Evolutionary conservation across 106 monocot species (phyloP), one percentile per base, ranked within the genome.

Genomic region (Xerophyta viscosa): DNA sequence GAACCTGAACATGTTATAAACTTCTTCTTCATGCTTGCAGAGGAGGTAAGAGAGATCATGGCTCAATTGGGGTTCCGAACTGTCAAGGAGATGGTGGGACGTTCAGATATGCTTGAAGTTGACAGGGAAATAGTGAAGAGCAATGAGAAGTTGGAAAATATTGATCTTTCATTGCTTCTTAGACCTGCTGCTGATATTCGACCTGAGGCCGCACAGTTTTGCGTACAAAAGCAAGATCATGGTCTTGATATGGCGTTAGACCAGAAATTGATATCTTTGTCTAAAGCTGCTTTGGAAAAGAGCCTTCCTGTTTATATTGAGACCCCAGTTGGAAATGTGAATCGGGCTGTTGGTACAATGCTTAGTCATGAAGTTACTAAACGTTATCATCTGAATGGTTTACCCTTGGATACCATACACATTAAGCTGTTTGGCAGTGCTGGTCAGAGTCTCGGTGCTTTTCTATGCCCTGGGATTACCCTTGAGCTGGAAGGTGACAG

Each of bases 271-370:
- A 86, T 91, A n/a, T 37, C 63, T 42, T 71, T 47, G 20, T 91
- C 91, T 30, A 70, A 69, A 60, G 44, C 67, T 67, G 85, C 91
- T 54, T 41, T 98, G 20, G 79, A 90, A 24, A 98, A 83, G 22
- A 46, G 66, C 2, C 54, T 98, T 51, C 73, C 70, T 20, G 79
- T 90, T 24, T 98, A 74, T 55, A 69, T 90, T 50, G 98, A 98
- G 64, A 65, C 26, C 12, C 74, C 82, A 12, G 49, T 98, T 65
- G 59, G 48, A 27, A 98, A 98, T 67, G 79, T 86, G 15, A 90
- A 98, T 69, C 98, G 98, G 44, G 86, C 98, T 57, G 86, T 98
- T 30, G 98, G 98, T n/a, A 90, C 98, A 7, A 90, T 90, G 90
- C 89, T 98, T 13, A 86, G 86, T 56, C 86, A 98, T 62, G 98